Conservation (phyloP, 805 yeast genomes). For the Candida nanaspora region DNA sequence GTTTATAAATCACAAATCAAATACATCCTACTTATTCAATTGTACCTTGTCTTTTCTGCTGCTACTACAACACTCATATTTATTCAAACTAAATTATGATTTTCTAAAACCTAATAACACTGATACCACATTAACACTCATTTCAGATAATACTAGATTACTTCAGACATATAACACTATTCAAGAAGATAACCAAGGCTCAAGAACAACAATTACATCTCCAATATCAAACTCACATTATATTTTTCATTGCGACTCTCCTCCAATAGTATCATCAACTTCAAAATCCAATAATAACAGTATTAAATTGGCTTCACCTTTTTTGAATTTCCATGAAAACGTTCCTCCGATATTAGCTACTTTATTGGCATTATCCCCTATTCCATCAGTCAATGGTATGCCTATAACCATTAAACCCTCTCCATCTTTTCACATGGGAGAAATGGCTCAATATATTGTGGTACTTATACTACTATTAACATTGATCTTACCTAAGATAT, state of each 20-base stretch:
- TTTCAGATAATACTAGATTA: no score
- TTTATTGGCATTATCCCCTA: slow-evolving; percentile 22
- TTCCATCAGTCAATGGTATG: slow-evolving; percentile 15
- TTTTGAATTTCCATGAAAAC: neutral
- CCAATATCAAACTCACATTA: slow-evolving; percentile 1
- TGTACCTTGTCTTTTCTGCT: no score
- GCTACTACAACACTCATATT: no score
- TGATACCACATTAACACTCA: no score
- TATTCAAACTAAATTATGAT: no score
- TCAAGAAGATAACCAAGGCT: no score
- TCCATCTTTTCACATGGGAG: no score
- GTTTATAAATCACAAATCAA: no score
- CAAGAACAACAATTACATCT: neutral
- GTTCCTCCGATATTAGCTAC: slow-evolving; percentile 23
- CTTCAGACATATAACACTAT: no score
- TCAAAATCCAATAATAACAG: neutral
- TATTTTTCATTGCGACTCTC: slow-evolving; percentile 1
- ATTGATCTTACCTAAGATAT: no score
- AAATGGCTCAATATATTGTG: neutral
- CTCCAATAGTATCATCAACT: neutral
- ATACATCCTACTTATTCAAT: no score
- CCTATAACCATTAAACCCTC: slow-evolving; percentile 6
- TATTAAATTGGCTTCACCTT: slow-evolving; percentile 1
- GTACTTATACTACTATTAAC: neutral
- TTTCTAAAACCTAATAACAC: no score